phyloP scores from a whole-genome alignment of 805 yeast species.

The Ogataea haglerorum region DNA sequence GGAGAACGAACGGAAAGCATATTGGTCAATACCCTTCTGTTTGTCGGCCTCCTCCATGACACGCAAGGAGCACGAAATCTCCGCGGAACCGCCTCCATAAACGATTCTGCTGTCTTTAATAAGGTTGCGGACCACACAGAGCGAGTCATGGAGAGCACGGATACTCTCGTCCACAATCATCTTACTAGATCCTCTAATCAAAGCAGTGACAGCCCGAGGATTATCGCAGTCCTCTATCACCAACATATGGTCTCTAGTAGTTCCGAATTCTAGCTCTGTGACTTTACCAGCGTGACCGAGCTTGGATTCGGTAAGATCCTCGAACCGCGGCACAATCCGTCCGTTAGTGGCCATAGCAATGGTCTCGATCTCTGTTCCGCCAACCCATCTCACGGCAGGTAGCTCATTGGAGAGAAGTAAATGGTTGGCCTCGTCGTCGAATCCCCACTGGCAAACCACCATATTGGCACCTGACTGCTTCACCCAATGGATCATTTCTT shows the following conservation, averaged over 20 bases:
- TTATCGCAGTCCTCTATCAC: slow-evolving; percentile 88
- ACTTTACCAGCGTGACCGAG: slow-evolving; percentile 86
- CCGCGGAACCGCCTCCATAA: slow-evolving; percentile 99
- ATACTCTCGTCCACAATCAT: slow-evolving; percentile 98
- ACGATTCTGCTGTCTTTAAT: slow-evolving; percentile 90
- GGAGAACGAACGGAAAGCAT: slow-evolving; percentile 94
- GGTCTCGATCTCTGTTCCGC: slow-evolving; percentile 93
- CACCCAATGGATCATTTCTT: slow-evolving; percentile 83
- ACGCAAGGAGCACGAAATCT: slow-evolving; percentile 87
- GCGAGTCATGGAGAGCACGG: slow-evolving; percentile 93
- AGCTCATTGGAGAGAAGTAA: slow-evolving; percentile 79
- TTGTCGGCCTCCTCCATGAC: slow-evolving; percentile 89
- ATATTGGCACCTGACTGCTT: slow-evolving; percentile 91
- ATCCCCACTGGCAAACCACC: slow-evolving; percentile 99
- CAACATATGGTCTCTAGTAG: slow-evolving; percentile 93
- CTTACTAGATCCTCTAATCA: slow-evolving; percentile 92
- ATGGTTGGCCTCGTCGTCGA: slow-evolving; percentile 98
- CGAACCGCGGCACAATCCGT: slow-evolving; percentile 94
- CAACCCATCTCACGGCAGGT: slow-evolving; percentile 99
- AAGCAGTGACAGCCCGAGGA: slow-evolving; percentile 85
- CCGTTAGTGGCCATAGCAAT: slow-evolving; percentile 98
- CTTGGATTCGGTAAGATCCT: slow-evolving; percentile 77
- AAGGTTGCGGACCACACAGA: slow-evolving; percentile 95
- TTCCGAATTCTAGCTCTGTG: slow-evolving; percentile 89
- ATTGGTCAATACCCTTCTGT: slow-evolving; percentile 94